Evolutionary conservation across 352 stramenopile species (phyloP), one percentile per base, ranked within the genome.

Genomic region (Globisporangium viniferum): DNA sequence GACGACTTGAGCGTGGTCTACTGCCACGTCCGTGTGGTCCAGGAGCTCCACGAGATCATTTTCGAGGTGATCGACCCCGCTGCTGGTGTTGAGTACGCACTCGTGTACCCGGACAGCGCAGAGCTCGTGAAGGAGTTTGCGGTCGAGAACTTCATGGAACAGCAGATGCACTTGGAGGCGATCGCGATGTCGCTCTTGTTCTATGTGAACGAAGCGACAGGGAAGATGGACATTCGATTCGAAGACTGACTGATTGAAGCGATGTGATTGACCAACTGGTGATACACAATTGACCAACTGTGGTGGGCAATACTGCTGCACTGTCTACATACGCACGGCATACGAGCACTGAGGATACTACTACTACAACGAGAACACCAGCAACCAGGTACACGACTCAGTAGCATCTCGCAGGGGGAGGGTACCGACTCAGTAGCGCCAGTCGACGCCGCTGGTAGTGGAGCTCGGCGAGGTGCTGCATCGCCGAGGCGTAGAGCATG

Each of bases 161-260:
- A 86, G 72, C 79, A 87, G 35, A 76, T 91, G 64, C 77, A 91
- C 41, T 62, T 91, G 20, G 81, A 91, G 41, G 78, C 76, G 8
- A 82, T 88, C 60, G 65, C 69, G 10, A 82, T 79, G 73, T 81
- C 78, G 2, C 71, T 91, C 41, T 29, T 89, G 10, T 73, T 91
- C 48, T 80, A 77, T 22, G 22, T 46, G 1, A 75, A 82, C 58
- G 36, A 60, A 5, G 51, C 61, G 27, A 74, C 68, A 10, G 68
- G 71, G 2, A 31, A 62, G n/a, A 51, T 78, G 0, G 71, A 78
- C 15, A 55, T 90, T 49, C 78, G 80, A 18, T 88, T 90, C 54
- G 82, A 90, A 64, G 82, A 88, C 8, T 59, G 12, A 59, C 39
- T 14, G 24, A 39, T 31, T 56, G 22, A 35, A 20, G 33, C 29